phyloP scores from a whole-genome alignment of 352 stramenopile species.

The Globisporangium cystogenes region DNA sequence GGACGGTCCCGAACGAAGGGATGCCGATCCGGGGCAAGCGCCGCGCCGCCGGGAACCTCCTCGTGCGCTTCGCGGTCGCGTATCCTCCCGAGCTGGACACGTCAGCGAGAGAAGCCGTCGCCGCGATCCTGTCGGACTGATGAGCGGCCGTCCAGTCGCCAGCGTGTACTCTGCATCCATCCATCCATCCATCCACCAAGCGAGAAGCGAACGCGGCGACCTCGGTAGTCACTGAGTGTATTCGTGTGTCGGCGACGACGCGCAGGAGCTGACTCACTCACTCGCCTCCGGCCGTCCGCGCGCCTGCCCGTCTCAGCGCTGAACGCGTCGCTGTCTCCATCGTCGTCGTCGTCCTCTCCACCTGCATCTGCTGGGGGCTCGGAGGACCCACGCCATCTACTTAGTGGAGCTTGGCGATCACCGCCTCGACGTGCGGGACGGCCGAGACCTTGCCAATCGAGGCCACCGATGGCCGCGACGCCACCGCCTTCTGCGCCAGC shows the following conservation, averaged over 20 bases:
- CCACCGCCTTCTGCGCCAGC: conserved; percentile 69
- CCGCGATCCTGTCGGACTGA: neutral
- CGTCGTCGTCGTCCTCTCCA: neutral
- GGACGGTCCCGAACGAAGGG: neutral
- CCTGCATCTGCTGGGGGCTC: neutral
- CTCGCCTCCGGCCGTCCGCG: neutral
- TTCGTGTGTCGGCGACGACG: neutral
- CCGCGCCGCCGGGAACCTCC: neutral
- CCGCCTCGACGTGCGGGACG: conserved; percentile 66
- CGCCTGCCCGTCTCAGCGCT: neutral
- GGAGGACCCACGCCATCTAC: conserved; percentile 5
- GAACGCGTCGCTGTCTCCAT: neutral
- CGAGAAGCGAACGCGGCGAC: no score
- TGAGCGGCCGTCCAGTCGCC: no score
- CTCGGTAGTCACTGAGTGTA: neutral
- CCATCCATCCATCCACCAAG: no score
- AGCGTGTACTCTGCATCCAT: no score
- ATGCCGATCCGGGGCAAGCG: neutral
- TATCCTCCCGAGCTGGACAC: neutral
- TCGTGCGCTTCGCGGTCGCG: neutral
- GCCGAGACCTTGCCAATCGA: conserved; percentile 65
- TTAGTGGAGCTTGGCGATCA: conserved; percentile 80
- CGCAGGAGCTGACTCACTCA: neutral
- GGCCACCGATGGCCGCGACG: conserved; percentile 66
- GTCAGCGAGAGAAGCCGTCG: neutral